A percentile compares a stretch with the other conserved stretches of the same genome.
Conservation (phyloP, 805 yeast species). For the Candida nanaspora region DNA sequence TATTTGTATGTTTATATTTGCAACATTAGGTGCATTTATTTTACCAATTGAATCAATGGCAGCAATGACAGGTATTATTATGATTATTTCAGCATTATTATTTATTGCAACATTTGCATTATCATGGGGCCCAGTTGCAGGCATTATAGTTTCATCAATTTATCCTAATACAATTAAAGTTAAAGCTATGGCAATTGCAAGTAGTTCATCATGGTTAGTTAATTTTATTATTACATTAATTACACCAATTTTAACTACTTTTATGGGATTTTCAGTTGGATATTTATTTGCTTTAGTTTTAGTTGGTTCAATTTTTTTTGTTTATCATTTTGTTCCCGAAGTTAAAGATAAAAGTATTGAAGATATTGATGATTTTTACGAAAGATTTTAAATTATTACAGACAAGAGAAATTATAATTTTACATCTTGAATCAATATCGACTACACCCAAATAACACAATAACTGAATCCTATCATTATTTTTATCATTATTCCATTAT, state of each 20-base stretch:
- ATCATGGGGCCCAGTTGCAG: slow-evolving; percentile 72
- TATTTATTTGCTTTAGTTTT: slow-evolving; percentile 37
- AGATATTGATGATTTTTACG: slow-evolving; percentile 17
- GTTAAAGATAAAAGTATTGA: slow-evolving; percentile 18
- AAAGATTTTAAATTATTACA: background rate
- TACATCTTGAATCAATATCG: background rate
- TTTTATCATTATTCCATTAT: too few relatives aligned
- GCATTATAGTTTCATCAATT: slow-evolving; percentile 56
- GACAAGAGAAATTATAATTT: too few relatives aligned
- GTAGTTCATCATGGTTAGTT: slow-evolving; percentile 57
- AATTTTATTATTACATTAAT: slow-evolving; percentile 58
- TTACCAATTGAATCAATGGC: slow-evolving; percentile 22
- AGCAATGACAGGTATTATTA: slow-evolving; percentile 37
- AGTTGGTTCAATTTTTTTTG: slow-evolving; percentile 15
- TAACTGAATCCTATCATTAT: too few relatives aligned
- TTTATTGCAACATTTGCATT: slow-evolving; percentile 60
- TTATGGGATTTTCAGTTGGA: slow-evolving; percentile 62
- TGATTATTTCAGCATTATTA: slow-evolving; percentile 51
- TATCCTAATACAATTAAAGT: slow-evolving; percentile 57
- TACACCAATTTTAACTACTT: slow-evolving; percentile 58
- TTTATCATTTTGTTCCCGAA: slow-evolving; percentile 25
- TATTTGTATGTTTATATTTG: slow-evolving; percentile 46
- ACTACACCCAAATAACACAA: too few relatives aligned
- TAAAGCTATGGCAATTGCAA: slow-evolving; percentile 46
- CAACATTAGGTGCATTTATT: slow-evolving; percentile 45